Conservation (phyloP, 1,139 yeast genomes). For the Martiniozyma asiatica region DNA sequence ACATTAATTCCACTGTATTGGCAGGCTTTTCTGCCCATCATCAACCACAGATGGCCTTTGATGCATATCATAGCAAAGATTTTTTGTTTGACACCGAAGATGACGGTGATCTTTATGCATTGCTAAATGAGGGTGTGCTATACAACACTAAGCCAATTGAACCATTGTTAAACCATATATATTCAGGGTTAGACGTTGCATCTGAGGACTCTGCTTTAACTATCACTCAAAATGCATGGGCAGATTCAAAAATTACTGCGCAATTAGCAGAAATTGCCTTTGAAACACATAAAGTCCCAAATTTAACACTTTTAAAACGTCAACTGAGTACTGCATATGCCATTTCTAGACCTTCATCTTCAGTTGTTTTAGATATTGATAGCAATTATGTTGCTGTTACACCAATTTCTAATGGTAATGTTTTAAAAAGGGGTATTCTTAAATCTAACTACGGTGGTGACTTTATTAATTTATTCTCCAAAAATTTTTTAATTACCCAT, state of each 20-base stretch:
- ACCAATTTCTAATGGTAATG: conserved; percentile 60
- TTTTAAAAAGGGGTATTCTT: conserved; percentile 46
- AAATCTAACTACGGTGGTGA: conserved; percentile 62
- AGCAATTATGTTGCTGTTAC: conserved; percentile 50
- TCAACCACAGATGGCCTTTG: conserved; percentile 1
- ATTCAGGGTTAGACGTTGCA: conserved; percentile 27
- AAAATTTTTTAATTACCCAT: conserved; percentile 25
- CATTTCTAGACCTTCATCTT: conserved; percentile 49
- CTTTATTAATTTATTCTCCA: conserved; percentile 44
- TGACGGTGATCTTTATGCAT: conserved; percentile 34
- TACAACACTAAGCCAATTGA: conserved; percentile 55
- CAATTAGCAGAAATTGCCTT: conserved; percentile 52
- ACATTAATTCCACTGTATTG: conserved; percentile 1
- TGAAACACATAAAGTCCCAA: conserved; percentile 52
- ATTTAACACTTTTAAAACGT: conserved; percentile 54
- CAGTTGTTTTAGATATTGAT: conserved; percentile 61
- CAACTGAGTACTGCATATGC: conserved; percentile 63
- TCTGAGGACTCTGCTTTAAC: conserved; percentile 46
- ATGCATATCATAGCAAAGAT: conserved; percentile 2
- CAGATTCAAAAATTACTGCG: conserved; percentile 38
- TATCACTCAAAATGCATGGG: conserved; percentile 56
- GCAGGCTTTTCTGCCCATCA: conserved; percentile 5
- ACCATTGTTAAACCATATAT: conserved; percentile 50
- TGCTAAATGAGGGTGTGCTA: conserved; percentile 52
- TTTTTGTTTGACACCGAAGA: conserved; percentile 29